Conservation (phyloP, 1,284 basidiomycete genomes). For the Ganoderma multipileum region DNA sequence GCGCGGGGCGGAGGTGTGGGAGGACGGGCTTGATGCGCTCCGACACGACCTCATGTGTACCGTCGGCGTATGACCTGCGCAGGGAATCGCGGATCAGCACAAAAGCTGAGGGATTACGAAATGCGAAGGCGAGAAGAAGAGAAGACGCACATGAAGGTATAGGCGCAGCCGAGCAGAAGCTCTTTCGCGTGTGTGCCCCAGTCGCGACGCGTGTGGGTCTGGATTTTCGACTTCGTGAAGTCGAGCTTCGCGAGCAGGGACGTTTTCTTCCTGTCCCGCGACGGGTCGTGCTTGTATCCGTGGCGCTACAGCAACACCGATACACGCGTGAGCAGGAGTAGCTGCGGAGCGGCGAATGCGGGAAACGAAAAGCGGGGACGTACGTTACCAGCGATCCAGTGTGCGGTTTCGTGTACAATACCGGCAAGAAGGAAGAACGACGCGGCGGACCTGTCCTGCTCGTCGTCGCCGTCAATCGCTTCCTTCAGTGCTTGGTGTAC, state of each 20-base stretch:
- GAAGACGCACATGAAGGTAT: slow-evolving; percentile 3
- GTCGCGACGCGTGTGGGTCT: slow-evolving; percentile 8
- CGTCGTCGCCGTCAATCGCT: not conserved
- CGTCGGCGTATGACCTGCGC: slow-evolving; percentile 6
- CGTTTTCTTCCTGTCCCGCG: slow-evolving; percentile 6
- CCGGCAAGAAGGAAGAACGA: slow-evolving; percentile 1
- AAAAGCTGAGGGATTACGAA: not conserved
- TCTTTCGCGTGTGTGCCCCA: slow-evolving; percentile 9
- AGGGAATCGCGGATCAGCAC: not conserved
- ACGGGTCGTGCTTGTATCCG: slow-evolving; percentile 3
- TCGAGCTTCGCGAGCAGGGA: slow-evolving; percentile 8
- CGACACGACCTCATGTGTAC: not conserved
- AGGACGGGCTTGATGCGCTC: slow-evolving; percentile 7
- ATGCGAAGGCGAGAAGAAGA: not conserved
- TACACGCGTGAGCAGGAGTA: not conserved
- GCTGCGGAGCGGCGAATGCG: not conserved
- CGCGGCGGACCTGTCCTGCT: not conserved
- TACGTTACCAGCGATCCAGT: slow-evolving; percentile 3
- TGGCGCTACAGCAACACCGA: not conserved
- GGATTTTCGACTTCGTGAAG: slow-evolving; percentile 3
- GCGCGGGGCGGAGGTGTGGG: not conserved
- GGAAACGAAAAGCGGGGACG: not conserved
- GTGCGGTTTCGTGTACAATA: slow-evolving; percentile 2
- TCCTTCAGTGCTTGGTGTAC: slow-evolving; percentile 3
- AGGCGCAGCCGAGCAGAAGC: slow-evolving; percentile 5